phyloP scores from a whole-genome alignment of 768 basidiomycete genomes.

The Obba rivulosa region DNA sequence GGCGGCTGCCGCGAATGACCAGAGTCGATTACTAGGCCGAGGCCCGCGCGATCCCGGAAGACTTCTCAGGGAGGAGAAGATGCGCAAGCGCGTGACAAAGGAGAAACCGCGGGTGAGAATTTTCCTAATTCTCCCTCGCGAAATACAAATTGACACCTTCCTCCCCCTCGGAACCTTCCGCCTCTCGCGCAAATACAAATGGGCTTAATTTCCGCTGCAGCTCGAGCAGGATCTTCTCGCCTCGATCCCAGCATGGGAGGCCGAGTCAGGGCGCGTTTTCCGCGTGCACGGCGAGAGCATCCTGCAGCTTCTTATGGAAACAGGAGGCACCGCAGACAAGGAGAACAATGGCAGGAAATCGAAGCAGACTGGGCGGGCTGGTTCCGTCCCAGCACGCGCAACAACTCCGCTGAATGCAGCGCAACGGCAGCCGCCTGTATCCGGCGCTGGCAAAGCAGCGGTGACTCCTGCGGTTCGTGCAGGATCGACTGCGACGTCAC shows the following conservation, averaged over 20 bases:
- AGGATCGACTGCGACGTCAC: conserved; percentile 36
- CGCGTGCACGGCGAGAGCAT: conserved; percentile 82
- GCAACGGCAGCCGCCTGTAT: conserved; percentile 24
- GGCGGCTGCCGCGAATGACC: conserved; percentile 74
- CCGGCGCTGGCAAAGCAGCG: conserved; percentile 17
- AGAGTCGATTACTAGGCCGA: conserved; percentile 74
- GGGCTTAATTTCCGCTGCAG: conserved; percentile 33
- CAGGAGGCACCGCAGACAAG: conserved; percentile 61
- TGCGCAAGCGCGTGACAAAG: conserved; percentile 88
- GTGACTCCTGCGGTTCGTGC: conserved; percentile 64
- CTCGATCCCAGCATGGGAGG: conserved; percentile 84
- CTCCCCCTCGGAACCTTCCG: neutral
- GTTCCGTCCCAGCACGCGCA: conserved; percentile 56
- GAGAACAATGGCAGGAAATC: conserved; percentile 50
- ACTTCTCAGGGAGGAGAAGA: conserved; percentile 91
- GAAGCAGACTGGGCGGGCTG: conserved; percentile 32
- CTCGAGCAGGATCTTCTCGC: conserved; percentile 82
- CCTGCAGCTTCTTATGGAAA: conserved; percentile 71
- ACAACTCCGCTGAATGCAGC: conserved; percentile 45
- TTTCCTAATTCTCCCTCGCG: neutral
- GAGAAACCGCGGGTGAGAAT: conserved; percentile 84
- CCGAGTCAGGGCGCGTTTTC: conserved; percentile 66
- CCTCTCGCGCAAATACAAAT: no score
- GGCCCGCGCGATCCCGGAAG: conserved; percentile 81
- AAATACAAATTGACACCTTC: neutral